phyloP scores from a whole-genome alignment of 192 early-diverging fungal species.

The Backusella psychrophila region DNA sequence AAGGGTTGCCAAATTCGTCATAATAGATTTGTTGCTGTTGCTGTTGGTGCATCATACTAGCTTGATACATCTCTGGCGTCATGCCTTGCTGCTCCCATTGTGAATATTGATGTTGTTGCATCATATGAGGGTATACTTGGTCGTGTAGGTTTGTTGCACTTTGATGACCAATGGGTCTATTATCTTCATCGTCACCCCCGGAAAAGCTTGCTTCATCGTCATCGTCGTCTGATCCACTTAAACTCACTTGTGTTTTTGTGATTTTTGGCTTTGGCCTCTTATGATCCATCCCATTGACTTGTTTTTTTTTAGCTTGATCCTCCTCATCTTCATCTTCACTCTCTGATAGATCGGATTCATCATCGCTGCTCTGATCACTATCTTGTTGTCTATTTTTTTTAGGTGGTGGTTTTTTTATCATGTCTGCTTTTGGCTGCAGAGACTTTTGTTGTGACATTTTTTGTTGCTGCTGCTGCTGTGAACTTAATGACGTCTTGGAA shows the following conservation, averaged over 20 bases:
- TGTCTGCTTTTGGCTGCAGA: background rate
- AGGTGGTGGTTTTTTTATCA: background rate
- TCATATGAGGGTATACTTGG: background rate
- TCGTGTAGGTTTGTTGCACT: background rate
- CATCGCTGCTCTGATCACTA: background rate
- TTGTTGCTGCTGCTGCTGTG: background rate
- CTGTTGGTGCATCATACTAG: background rate
- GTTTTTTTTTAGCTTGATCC: background rate
- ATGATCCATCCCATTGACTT: background rate
- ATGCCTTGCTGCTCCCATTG: constrained; percentile 7
- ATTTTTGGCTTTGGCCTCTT: constrained; percentile 16
- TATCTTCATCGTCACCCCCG: constrained; percentile 1
- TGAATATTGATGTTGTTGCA: constrained; percentile 5
- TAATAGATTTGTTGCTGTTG: background rate
- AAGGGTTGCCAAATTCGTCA: background rate
- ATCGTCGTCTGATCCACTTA: constrained; percentile 15
- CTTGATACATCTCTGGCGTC: background rate
- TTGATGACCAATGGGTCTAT: background rate
- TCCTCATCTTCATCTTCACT: constrained; percentile 16
- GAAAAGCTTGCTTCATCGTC: background rate
- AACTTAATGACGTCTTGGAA: background rate
- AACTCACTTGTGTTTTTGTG: constrained; percentile 7
- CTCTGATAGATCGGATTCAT: background rate
- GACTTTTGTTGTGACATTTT: background rate
- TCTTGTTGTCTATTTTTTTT: background rate